phyloP scores from a whole-genome alignment of 108 stramenopile genomes.

The Nitzschia inconspicua region DNA sequence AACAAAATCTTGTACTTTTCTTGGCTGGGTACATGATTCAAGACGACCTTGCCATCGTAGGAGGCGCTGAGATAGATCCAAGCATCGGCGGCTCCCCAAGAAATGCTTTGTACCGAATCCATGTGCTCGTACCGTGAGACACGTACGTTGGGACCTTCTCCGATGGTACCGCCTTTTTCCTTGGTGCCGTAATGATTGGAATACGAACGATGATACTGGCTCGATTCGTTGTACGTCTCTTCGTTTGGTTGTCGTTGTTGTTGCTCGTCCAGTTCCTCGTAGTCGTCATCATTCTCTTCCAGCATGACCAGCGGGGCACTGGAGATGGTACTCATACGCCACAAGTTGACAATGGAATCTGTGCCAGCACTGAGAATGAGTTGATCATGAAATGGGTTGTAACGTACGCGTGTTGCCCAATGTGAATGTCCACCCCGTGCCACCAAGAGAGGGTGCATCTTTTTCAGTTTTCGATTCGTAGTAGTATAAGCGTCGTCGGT shows the following conservation, averaged over 20 bases:
- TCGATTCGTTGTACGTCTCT: conserved; percentile 2
- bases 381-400: conserved; percentile 99
- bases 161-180: background rate
- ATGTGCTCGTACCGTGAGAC: conserved; percentile 84
- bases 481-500: conserved; percentile 1
- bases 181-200: background rate
- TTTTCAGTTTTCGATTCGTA: conserved; percentile 8
- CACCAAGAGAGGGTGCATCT: conserved; percentile 44
- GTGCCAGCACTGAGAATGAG: conserved; percentile 90
- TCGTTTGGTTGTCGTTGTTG: conserved; percentile 15
- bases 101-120: conserved; percentile 81
- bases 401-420: conserved; percentile 76
- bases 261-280: conserved; percentile 37
- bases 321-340: conserved; percentile 92
- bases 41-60: conserved; percentile 87
- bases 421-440: conserved; percentile 88
- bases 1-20: conserved; percentile 99
- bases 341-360: conserved; percentile 90
- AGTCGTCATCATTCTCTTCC: conserved; percentile 25
- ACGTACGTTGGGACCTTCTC: conserved; percentile 58
- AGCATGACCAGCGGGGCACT: conserved; percentile 88
- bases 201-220: background rate
- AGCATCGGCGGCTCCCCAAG: conserved; percentile 94
- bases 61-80: conserved; percentile 92
- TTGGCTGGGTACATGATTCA: conserved; percentile 95